Percentiles rank a stretch among this genome's conserved stretches.
Evolutionary conservation across 129 eudicot species (phyloP).

Genomic region (Arctium lappa): DNA sequence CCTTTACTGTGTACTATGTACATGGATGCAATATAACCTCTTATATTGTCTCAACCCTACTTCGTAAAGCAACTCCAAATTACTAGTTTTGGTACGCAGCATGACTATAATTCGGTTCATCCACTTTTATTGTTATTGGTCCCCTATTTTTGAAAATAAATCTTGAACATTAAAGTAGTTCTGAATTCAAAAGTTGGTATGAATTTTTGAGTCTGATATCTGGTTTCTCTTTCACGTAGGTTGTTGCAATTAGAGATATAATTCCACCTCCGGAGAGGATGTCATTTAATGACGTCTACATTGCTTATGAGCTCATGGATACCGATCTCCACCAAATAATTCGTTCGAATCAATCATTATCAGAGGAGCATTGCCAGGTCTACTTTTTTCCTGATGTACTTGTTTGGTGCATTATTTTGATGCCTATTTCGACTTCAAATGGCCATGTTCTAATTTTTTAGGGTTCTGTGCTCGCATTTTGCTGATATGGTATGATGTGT

Average conservation of each 20-base stretch:
- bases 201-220: constrained; percentile 13
- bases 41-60: background rate
- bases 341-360: constrained; percentile 69
- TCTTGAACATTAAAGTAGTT: background rate
- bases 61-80: too few relatives aligned
- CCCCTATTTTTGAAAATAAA: background rate
- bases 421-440: constrained; percentile 1
- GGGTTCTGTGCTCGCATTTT: background rate
- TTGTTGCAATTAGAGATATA: constrained; percentile 82
- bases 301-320: constrained; percentile 89
- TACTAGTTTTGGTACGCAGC: background rate
- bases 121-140: background rate
- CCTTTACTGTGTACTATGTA: background rate
- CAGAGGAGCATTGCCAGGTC: constrained; percentile 96
- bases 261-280: constrained; percentile 77
- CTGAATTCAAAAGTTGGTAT: constrained; percentile 6
- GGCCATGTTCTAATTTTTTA: background rate
- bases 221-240: constrained; percentile 41
- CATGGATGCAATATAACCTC: background rate
- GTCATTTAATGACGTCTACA: constrained; percentile 77
- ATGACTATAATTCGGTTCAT: constrained; percentile 4
- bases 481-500: background rate
- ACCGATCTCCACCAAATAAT: constrained; percentile 92
- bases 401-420: constrained; percentile 8
- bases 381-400: constrained; percentile 13